Evolutionary conservation across 2,329 filamentous ascomycete genomes (phyloP).

Genomic region (Colletotrichum sp.): DNA sequence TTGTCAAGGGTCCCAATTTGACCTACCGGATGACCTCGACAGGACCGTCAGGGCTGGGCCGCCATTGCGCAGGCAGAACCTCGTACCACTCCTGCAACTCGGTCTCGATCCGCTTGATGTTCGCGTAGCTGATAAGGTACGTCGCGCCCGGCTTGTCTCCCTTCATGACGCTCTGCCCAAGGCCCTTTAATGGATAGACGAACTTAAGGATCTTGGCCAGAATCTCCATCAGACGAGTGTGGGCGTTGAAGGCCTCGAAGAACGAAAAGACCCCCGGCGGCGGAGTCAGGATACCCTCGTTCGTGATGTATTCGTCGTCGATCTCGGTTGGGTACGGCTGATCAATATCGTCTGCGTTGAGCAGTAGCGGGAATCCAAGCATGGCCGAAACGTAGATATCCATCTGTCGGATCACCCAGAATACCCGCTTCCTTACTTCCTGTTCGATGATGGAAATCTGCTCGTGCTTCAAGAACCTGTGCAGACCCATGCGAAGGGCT

Average conservation of each 20-base stretch:
- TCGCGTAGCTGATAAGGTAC: slow-evolving; percentile 67
- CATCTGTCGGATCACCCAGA: slow-evolving; percentile 73
- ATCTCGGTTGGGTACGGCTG: slow-evolving; percentile 69
- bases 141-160: slow-evolving; percentile 50
- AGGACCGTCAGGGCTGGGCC: slow-evolving; percentile 78
- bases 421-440: slow-evolving; percentile 67
- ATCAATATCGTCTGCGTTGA: slow-evolving; percentile 70
- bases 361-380: slow-evolving; percentile 68
- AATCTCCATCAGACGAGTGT: slow-evolving; percentile 68
- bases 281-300: slow-evolving; percentile 58
- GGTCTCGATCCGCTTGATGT: slow-evolving; percentile 68
- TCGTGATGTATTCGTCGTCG: slow-evolving; percentile 71
- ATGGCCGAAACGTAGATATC: slow-evolving; percentile 73
- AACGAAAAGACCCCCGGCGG: slow-evolving; percentile 62
- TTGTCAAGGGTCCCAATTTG: neutral
- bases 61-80: slow-evolving; percentile 74
- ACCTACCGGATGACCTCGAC: slow-evolving; percentile 78
- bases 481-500: slow-evolving; percentile 78
- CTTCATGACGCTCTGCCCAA: slow-evolving; percentile 51
- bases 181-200: slow-evolving; percentile 68
- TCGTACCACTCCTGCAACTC: slow-evolving; percentile 70
- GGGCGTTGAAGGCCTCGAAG: slow-evolving; percentile 70
- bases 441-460: slow-evolving; percentile 67
- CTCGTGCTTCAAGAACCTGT: slow-evolving; percentile 72
- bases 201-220: slow-evolving; percentile 68